Base-by-base conservation (phyloP, 2,329 filamentous ascomycete genomes). In the Fusarium dlaminii region DNA sequence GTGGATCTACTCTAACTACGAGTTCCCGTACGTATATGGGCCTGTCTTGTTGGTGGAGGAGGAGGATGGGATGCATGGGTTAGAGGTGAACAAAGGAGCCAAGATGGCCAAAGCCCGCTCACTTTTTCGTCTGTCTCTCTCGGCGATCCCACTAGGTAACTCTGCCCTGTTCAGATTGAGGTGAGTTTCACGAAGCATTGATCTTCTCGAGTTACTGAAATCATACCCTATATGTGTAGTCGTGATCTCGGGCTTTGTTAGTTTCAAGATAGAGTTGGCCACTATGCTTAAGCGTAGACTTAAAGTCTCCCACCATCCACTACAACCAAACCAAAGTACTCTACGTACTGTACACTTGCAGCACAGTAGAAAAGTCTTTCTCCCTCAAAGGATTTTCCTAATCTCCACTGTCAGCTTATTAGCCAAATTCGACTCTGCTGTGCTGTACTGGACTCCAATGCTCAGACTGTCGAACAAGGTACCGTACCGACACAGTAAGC, bases 81-180 rank as follows among this genome's bases (percentile, higher is more conserved):
- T 57, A 52, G 55, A 48, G 49, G 63, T n/a, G 48, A 49, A 76
- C 63, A 73, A 77, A 73, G 73, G 67, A 73, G 32, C 36, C 43
- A 24, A 67, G 24, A 40, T 55, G 51, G 51, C 43, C 36, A 36
- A 55, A 68, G 66, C 42, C 64, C 49, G 29, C 56, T 56, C 42
- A 24, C 48, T 29, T 51, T 37, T 54, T 3, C 5, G 45, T 29
- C 45, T 29, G 27, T 52, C 9, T 29, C 15, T n/a, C 66, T 68
- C 37, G 48, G 48, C 18, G 57, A 68, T 39, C 56, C 66, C 57
- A 63, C 48, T 37, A 67, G 27, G 20, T 18, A 57, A 18, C 36
- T 64, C 65, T 52, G 63, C 54, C 52, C 36, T 60, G 52, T 54
- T 52, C 8, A 45, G 22, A 42, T 46, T 60, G 29, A 52, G 29